Conservation (phyloP, 129 eudicot species). For the Ambrosia artemisiifolia region DNA sequence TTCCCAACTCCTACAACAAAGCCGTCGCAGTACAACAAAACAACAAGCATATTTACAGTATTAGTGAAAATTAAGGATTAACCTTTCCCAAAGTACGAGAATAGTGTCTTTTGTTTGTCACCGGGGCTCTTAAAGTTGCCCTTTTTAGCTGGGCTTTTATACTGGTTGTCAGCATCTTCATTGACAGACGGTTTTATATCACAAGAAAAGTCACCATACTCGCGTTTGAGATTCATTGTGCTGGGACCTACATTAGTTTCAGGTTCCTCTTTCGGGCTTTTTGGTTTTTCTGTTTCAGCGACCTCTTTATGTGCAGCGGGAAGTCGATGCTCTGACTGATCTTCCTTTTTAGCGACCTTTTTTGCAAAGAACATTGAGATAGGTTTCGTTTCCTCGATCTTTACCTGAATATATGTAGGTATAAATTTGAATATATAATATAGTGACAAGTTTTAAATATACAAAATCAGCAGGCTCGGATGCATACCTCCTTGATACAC, state of each 20-base stretch:
- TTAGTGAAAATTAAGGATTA: constrained; percentile 8
- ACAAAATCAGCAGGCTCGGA: background rate
- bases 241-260: constrained; percentile 25
- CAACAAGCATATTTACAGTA: constrained; percentile 14
- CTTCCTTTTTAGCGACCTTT: constrained; percentile 34
- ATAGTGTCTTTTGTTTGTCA: constrained; percentile 62
- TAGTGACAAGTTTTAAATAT: background rate
- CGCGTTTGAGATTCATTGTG: constrained; percentile 38
- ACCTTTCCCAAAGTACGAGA: constrained; percentile 69
- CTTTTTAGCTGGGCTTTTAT: constrained; percentile 38
- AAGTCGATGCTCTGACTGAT: constrained; percentile 25
- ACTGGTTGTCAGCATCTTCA: constrained; percentile 19
- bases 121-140: constrained; percentile 38
- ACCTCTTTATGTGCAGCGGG: constrained; percentile 9
- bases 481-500: constrained; percentile 86
- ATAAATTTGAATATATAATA: background rate
- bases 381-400: constrained; percentile 60
- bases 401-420: constrained; percentile 66
- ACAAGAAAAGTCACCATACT: constrained; percentile 37
- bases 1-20: constrained; percentile 13
- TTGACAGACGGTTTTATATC: constrained; percentile 30
- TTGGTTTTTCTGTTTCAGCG: constrained; percentile 26
- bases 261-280: constrained; percentile 46
- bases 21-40: background rate
- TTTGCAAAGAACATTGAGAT: constrained; percentile 74